phyloP scores from a whole-genome alignment of 2,329 filamentous ascomycete genomes.

The Colletotrichum acutatum region DNA sequence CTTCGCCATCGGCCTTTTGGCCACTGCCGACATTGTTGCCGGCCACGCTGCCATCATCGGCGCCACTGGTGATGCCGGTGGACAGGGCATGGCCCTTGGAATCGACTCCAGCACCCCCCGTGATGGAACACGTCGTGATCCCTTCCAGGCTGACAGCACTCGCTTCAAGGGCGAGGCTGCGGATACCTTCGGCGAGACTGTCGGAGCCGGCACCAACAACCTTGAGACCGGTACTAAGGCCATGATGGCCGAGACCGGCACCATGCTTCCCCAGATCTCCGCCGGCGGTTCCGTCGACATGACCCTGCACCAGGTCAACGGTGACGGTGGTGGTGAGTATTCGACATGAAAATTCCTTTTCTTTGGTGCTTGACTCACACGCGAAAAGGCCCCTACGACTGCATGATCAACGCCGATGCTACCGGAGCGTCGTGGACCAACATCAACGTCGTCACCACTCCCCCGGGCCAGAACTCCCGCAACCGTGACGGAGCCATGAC shows the following conservation, averaged over 20 bases:
- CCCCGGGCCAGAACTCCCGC: conserved; percentile 61
- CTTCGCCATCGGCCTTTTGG: conserved; percentile 59
- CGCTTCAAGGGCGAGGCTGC: conserved; percentile 67
- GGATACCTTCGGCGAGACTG: conserved; percentile 67
- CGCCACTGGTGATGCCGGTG: conserved; percentile 68
- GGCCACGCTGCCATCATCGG: conserved; percentile 70
- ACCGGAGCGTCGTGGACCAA: conserved; percentile 64
- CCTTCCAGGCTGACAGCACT: conserved; percentile 73
- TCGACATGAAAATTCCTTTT: neutral
- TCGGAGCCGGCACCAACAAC: conserved; percentile 66
- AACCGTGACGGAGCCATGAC: conserved; percentile 53
- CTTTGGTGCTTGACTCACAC: neutral
- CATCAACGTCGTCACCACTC: conserved; percentile 65
- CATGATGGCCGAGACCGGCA: conserved; percentile 68
- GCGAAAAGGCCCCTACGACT: conserved; percentile 61
- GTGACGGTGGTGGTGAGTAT: conserved; percentile 67
- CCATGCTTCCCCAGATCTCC: conserved; percentile 67
- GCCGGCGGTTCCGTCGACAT: conserved; percentile 68
- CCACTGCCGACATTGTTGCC: conserved; percentile 65
- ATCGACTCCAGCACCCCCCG: conserved; percentile 68
- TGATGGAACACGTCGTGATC: conserved; percentile 68
- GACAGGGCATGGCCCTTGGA: conserved; percentile 62
- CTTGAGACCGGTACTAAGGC: conserved; percentile 65
- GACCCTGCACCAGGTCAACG: conserved; percentile 75
- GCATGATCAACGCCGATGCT: conserved; percentile 71